Conservation (phyloP, 176 grass and related monocot species). For the Musa acuminata region DNA sequence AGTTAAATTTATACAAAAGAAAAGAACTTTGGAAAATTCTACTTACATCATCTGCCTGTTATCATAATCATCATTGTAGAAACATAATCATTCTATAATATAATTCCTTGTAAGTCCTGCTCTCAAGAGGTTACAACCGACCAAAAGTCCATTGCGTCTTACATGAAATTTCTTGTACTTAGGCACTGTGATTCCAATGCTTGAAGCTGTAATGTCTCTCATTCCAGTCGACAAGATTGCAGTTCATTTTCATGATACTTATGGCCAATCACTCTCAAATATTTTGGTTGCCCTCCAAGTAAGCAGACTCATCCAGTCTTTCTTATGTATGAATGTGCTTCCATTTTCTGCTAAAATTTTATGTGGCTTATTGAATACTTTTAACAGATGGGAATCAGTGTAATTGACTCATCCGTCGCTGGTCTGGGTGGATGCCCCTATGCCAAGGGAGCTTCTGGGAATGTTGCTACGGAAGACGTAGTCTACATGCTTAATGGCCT, state of each 20-base stretch:
- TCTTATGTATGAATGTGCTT: neutral
- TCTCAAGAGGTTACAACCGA: neutral
- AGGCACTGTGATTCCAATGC: constrained; percentile 74
- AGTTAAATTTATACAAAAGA: neutral
- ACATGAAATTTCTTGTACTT: neutral
- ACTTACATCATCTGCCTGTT: neutral
- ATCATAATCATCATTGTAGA: no score
- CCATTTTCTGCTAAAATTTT: neutral
- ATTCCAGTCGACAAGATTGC: constrained; percentile 78
- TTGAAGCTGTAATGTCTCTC: constrained; percentile 58
- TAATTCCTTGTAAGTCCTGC: neutral
- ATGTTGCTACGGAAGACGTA: constrained; percentile 74
- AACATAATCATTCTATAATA: neutral
- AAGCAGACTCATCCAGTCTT: constrained; percentile 4
- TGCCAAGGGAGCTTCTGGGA: constrained; percentile 69
- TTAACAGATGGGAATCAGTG: constrained; percentile 61
- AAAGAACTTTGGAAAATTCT: neutral
- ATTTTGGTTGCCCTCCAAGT: constrained; percentile 88
- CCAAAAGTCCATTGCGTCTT: neutral
- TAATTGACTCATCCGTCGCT: constrained; percentile 61
- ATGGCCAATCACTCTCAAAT: constrained; percentile 82
- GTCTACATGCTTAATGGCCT: constrained; percentile 83
- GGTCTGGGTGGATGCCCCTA: constrained; percentile 80
- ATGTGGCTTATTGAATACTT: neutral
- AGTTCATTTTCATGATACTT: constrained; percentile 96